Evolutionary conservation across 805 yeast genomes (phyloP).

Genomic region (Teunomyces funiuensis): DNA sequence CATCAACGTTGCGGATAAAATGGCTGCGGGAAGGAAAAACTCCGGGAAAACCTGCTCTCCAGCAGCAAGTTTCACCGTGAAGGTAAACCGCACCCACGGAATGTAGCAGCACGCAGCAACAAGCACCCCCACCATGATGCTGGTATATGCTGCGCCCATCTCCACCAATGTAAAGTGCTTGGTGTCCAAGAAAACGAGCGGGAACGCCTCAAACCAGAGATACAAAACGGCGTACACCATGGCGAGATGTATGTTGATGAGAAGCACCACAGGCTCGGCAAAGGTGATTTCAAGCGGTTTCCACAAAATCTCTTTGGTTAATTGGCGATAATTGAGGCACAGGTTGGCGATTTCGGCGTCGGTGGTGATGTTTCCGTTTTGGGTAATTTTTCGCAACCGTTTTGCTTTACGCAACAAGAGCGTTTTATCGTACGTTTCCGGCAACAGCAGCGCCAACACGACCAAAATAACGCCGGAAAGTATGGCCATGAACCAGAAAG

Average conservation of each 20-base stretch:
- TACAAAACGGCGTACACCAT: slow-evolving; percentile 53
- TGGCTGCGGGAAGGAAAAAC: slow-evolving; percentile 19
- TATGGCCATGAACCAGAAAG: slow-evolving; percentile 51
- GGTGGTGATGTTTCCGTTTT: too few relatives aligned
- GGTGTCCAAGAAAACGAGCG: slow-evolving; percentile 47
- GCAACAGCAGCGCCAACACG: slow-evolving; percentile 36
- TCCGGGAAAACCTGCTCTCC: slow-evolving; percentile 16
- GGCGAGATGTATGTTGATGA: slow-evolving; percentile 52
- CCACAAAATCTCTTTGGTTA: slow-evolving; percentile 35
- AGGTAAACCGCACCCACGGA: slow-evolving; percentile 8
- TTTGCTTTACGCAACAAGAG: slow-evolving; percentile 49
- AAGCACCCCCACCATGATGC: slow-evolving; percentile 46
- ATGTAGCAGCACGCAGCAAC: slow-evolving; percentile 13
- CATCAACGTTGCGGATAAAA: slow-evolving; percentile 20
- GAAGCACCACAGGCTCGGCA: slow-evolving; percentile 54
- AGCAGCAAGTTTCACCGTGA: slow-evolving; percentile 13
- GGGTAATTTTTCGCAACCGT: slow-evolving; percentile 43
- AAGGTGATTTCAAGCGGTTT: slow-evolving; percentile 50
- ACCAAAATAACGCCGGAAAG: slow-evolving; percentile 38
- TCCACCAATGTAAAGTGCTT: slow-evolving; percentile 50
- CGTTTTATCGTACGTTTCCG: slow-evolving; percentile 49
- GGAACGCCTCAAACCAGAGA: slow-evolving; percentile 62
- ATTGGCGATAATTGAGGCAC: slow-evolving; percentile 17
- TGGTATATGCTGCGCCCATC: slow-evolving; percentile 47
- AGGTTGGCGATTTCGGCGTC: slow-evolving; percentile 35